phyloP scores from a whole-genome alignment of 768 basidiomycete genomes.

The Vararia minispora region DNA sequence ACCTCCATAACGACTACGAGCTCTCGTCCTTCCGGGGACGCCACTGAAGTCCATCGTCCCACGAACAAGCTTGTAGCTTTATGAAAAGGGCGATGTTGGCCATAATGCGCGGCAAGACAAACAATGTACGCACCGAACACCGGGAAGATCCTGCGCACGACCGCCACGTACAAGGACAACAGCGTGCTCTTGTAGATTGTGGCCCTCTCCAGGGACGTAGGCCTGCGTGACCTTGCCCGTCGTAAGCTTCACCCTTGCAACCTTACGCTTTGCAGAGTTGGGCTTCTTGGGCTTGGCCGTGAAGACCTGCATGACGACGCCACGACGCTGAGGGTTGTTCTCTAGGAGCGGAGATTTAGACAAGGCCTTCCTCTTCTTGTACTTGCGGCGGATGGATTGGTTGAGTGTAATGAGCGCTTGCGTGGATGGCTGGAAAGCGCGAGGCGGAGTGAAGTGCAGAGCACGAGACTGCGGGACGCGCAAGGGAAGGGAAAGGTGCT shows the following conservation, averaged over 20 bases:
- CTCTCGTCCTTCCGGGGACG: slow-evolving; percentile 70
- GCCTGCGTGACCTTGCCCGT: slow-evolving; percentile 86
- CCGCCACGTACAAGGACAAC: slow-evolving; percentile 94
- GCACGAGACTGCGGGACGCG: too few relatives aligned
- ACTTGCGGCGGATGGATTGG: slow-evolving; percentile 75
- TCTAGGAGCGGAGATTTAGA: slow-evolving; percentile 76
- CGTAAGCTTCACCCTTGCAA: slow-evolving; percentile 85
- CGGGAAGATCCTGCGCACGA: slow-evolving; percentile 93
- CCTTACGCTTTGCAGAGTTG: slow-evolving; percentile 96
- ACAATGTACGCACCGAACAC: slow-evolving; percentile 63
- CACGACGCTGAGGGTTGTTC: slow-evolving; percentile 77
- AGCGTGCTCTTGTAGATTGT: slow-evolving; percentile 95
- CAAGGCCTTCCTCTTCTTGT: slow-evolving; percentile 30
- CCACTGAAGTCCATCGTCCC: slow-evolving; percentile 88
- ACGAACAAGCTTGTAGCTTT: slow-evolving; percentile 89
- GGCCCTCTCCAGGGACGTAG: slow-evolving; percentile 95
- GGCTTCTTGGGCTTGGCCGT: slow-evolving; percentile 92
- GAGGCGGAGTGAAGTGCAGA: too few relatives aligned
- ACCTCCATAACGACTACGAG: slow-evolving; percentile 93
- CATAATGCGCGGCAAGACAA: neutral
- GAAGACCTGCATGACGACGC: slow-evolving; percentile 75
- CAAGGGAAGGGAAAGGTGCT: slow-evolving; percentile 24
- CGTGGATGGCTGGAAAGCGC: slow-evolving; percentile 60
- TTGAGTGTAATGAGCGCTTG: slow-evolving; percentile 64
- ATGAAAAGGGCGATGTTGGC: neutral